These are phyloP conservation scores for Borealophlyctis nickersoniae DNA, from an alignment of 192 early-diverging fungal species.

Conservation along the genomic window DNA sequence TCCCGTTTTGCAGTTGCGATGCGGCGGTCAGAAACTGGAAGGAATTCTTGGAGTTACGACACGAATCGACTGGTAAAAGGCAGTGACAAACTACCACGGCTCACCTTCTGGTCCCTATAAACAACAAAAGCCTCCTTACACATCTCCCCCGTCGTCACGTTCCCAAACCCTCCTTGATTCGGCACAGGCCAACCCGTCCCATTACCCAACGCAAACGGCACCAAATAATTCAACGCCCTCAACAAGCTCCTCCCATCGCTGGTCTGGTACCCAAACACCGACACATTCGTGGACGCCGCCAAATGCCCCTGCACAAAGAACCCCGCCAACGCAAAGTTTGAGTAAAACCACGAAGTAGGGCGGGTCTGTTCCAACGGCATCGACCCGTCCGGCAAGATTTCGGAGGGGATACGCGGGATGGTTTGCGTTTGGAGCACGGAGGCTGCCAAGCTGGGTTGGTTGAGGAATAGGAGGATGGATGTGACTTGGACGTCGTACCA, in stretches of 20 bases:
- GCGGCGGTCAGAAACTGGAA: background rate
- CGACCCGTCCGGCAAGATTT: constrained; percentile 35
- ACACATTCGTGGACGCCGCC: constrained; percentile 8
- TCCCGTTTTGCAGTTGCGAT: background rate
- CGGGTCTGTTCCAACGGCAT: constrained; percentile 43
- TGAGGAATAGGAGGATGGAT: constrained; percentile 41
- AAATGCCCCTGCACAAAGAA: constrained; percentile 31
- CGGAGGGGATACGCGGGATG: constrained; percentile 34
- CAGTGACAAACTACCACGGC: too few relatives aligned
- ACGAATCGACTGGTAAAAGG: too few relatives aligned
- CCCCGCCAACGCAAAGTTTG: constrained; percentile 45
- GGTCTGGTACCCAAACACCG: constrained; percentile 43
- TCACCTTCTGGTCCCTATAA: constrained; percentile 31
- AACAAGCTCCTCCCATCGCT: constrained; percentile 42
- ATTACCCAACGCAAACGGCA: constrained; percentile 43
- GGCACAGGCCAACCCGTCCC: constrained; percentile 43
- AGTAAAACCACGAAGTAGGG: constrained; percentile 52
- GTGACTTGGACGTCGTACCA: constrained; percentile 53
- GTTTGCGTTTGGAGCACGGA: constrained; percentile 22
- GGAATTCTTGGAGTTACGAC: too few relatives aligned
- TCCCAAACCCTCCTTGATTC: constrained; percentile 45
- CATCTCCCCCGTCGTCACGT: constrained; percentile 40
- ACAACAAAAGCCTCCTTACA: constrained; percentile 48
- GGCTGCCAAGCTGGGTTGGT: constrained; percentile 28
- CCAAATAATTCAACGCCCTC: constrained; percentile 51